Percentiles rank a stretch among this genome's conserved stretches.
Conservation (phyloP, 176 grass and related monocot genomes). For the Sorghum bicolor region Sorghum_bicolor_NCBIv3 NC_012878.2:2133501-2134000, state of each 20-base stretch:
- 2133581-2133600: constrained; percentile 49
- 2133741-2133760: background rate
- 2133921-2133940: constrained; percentile 48
- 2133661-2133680: constrained; percentile 47
- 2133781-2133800: constrained; percentile 15
- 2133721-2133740: background rate
- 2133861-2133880: constrained; percentile 42
- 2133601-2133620: constrained; percentile 30
- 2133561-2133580: constrained; percentile 47
- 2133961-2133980: constrained; percentile 78
- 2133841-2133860: constrained; percentile 55
- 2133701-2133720: constrained; percentile 33
- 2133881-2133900: constrained; percentile 76
- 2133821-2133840: constrained; percentile 76
- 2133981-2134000: constrained; percentile 61
- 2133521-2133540: background rate
- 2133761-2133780: constrained; percentile 18
- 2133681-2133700: constrained; percentile 38
- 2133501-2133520: background rate
- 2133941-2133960: constrained; percentile 52
- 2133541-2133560: constrained; percentile 61
- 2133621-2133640: constrained; percentile 51
- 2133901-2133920: constrained; percentile 52
- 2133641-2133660: constrained; percentile 29
- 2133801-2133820: constrained; percentile 43